Evolutionary conservation across 495 filamentous ascomycete genomes (phyloP).

Genomic region (Tuber melanosporum): DNA sequence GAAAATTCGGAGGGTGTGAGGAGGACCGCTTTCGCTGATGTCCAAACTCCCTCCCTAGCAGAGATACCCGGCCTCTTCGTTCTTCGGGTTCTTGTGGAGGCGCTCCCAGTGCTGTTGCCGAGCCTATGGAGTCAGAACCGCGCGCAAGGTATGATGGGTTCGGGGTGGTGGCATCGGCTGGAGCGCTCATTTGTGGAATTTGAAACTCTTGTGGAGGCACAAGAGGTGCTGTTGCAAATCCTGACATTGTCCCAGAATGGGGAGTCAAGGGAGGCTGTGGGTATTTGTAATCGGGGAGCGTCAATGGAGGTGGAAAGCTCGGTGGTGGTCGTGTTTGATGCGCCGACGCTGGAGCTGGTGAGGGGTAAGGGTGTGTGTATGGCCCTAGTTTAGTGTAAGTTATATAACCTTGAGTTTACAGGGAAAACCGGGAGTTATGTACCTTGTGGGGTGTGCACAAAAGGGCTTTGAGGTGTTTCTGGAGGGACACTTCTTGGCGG

Average conservation of each 20-base stretch:
- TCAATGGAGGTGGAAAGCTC: slow-evolving; percentile 38
- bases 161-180: slow-evolving; percentile 39
- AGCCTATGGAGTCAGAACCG: slow-evolving; percentile 28
- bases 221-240: slow-evolving; percentile 41
- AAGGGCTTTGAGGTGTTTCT: slow-evolving; percentile 40
- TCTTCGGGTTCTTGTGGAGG: slow-evolving; percentile 33
- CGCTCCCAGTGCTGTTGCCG: slow-evolving; percentile 26
- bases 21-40: slow-evolving; percentile 42
- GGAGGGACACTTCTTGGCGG: slow-evolving; percentile 42
- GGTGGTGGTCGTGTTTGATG: slow-evolving; percentile 32
- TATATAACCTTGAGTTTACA: slow-evolving; percentile 15
- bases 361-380: slow-evolving; percentile 41
- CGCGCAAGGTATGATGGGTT: slow-evolving; percentile 40
- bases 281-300: slow-evolving; percentile 41
- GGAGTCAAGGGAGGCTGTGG: slow-evolving; percentile 41
- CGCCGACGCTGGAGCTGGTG: slow-evolving; percentile 37
- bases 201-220: slow-evolving; percentile 41
- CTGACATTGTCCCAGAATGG: slow-evolving; percentile 40
- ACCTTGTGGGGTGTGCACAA: slow-evolving; percentile 42
- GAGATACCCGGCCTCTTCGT: slow-evolving; percentile 29
- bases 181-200: slow-evolving; percentile 41
- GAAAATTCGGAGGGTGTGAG: slow-evolving; percentile 42
- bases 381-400: slow-evolving; percentile 27
- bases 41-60: slow-evolving; percentile 32
- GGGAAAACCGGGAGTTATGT: slow-evolving; percentile 16